phyloP scores from a whole-genome alignment of 768 basidiomycete genomes.

The Leccinum imitatum region DNA sequence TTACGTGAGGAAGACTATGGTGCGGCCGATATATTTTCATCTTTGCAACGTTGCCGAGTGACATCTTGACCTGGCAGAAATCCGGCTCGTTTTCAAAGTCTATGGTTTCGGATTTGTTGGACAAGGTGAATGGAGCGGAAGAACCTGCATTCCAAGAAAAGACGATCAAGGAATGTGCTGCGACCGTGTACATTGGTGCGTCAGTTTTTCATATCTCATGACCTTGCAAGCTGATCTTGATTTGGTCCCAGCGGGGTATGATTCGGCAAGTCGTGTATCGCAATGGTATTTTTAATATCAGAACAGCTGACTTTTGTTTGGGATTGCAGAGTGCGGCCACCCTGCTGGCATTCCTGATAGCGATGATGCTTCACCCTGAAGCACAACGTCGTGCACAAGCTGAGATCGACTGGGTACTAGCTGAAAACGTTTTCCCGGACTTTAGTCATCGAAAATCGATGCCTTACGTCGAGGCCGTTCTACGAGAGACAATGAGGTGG shows the following conservation, averaged over 20 bases:
- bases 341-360: constrained; percentile 25
- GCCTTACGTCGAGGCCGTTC: constrained; percentile 31
- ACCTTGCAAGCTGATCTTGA: neutral
- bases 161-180: constrained; percentile 28
- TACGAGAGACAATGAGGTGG: constrained; percentile 36
- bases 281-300: neutral
- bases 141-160: constrained; percentile 20
- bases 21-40: constrained; percentile 8
- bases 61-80: constrained; percentile 14
- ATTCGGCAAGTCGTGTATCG: constrained; percentile 19
- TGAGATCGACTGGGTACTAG: constrained; percentile 29
- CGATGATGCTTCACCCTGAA: constrained; percentile 33
- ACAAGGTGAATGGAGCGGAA: constrained; percentile 16
- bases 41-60: neutral
- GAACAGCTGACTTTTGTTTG: neutral
- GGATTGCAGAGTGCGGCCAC: constrained; percentile 24
- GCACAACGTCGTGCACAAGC: constrained; percentile 30
- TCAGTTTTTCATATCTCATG: neutral
- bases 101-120: constrained; percentile 31
- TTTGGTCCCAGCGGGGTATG: constrained; percentile 25
- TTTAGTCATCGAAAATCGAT: constrained; percentile 26
- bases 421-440: constrained; percentile 19
- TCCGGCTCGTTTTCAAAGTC: constrained; percentile 26
- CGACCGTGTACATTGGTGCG: constrained; percentile 33
- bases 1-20: constrained; percentile 27